Conservation (phyloP, 495 filamentous ascomycete genomes). For the Evernia prunastri region DNA sequence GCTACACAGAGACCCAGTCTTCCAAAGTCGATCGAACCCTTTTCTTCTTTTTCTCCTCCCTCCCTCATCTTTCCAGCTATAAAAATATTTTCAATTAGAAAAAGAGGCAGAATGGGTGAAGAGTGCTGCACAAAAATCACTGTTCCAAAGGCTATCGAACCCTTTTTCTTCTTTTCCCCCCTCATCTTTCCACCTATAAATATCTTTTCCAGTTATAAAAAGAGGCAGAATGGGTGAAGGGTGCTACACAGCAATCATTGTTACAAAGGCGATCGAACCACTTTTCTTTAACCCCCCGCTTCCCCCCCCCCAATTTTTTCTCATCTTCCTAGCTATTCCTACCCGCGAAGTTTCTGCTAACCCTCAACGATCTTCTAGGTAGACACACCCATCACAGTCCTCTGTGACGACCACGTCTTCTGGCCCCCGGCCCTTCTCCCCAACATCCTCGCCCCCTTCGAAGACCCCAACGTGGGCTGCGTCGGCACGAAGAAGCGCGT, state of each 20-base stretch:
- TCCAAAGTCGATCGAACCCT: too few relatives aligned
- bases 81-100: too few relatives aligned
- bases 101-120: not conserved
- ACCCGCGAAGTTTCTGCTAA: not conserved
- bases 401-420: conserved; percentile 51
- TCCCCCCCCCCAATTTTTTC: not conserved
- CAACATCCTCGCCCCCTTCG: conserved; percentile 45
- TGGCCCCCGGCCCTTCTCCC: conserved; percentile 44
- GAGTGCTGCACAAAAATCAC: not conserved
- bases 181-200: not conserved
- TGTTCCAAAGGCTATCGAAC: not conserved
- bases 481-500: conserved; percentile 50
- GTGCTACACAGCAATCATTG: too few relatives aligned
- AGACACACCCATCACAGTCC: conserved; percentile 40
- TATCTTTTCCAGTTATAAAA: too few relatives aligned
- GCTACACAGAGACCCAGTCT: too few relatives aligned
- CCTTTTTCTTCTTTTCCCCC: not conserved
- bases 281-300: not conserved
- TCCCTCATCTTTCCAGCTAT: not conserved
- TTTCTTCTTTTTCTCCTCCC: not conserved
- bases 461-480: conserved; percentile 41
- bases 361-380: not conserved
- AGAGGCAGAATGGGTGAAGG: too few relatives aligned
- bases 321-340: not conserved
- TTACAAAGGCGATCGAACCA: too few relatives aligned